Conservation (phyloP, 331 rosid species). For the Malus hybrid region DNA sequence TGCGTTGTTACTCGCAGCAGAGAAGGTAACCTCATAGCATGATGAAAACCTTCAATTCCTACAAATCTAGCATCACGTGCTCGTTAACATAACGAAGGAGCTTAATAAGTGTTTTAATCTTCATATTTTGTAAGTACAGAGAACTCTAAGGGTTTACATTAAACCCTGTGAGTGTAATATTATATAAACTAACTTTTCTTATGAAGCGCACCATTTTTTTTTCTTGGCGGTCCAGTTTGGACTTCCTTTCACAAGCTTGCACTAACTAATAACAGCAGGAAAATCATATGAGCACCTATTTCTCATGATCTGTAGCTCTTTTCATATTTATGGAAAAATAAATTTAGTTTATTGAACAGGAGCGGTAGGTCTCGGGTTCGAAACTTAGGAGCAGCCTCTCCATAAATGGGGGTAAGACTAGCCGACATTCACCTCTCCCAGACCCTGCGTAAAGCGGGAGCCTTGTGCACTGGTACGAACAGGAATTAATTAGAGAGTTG, state of each 20-base stretch:
- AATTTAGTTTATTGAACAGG: not conserved
- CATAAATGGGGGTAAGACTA: no score
- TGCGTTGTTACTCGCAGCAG: not conserved
- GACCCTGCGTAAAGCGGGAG: no score
- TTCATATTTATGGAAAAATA: not conserved
- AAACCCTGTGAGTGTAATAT: no score
- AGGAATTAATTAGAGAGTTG: not conserved
- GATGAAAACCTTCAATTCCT: not conserved
- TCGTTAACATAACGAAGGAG: not conserved
- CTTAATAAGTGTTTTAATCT: not conserved
- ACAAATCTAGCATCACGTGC: not conserved
- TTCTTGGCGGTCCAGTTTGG: no score
- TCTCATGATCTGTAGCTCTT: not conserved
- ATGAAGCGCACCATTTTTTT: no score
- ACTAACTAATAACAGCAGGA: not conserved
- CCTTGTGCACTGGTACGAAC: not conserved
- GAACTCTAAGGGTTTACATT: no score
- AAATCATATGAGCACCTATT: not conserved
- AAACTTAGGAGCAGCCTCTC: no score
- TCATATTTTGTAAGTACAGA: not conserved
- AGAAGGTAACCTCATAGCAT: not conserved
- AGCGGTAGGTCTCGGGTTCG: no score
- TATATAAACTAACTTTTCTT: no score
- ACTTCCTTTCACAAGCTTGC: no score
- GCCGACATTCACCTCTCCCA: no score